Evolutionary conservation across 306 rosid genomes (phyloP).

Genomic region (Begonia loranthoides): DNA sequence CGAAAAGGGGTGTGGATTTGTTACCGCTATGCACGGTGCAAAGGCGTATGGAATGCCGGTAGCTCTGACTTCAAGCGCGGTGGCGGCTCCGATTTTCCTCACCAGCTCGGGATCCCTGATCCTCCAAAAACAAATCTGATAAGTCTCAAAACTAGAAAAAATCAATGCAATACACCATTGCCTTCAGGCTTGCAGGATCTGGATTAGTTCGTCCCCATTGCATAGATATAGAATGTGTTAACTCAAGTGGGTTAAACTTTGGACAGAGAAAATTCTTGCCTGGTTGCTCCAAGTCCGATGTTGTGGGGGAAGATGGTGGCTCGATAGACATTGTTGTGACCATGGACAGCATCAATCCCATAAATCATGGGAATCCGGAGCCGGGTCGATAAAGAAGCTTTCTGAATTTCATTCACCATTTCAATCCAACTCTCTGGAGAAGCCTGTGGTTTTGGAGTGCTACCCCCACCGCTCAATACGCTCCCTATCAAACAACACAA

Average conservation of each 20-base stretch:
- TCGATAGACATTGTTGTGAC: conserved; percentile 25
- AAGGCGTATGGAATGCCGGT: conserved; percentile 26
- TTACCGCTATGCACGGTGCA: conserved; percentile 31
- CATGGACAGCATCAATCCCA: conserved; percentile 34
- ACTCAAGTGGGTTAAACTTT: no score
- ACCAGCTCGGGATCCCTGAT: conserved; percentile 23
- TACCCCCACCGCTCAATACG: conserved; percentile 26
- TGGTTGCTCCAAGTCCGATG: conserved; percentile 29
- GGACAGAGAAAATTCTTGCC: conserved; percentile 20
- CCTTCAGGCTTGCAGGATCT: no score
- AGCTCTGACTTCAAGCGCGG: conserved; percentile 29
- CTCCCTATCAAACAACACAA: conserved; percentile 16
- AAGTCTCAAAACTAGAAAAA: not conserved
- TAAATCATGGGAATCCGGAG: conserved; percentile 30
- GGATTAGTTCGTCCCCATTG: no score
- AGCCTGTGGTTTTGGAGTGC: conserved; percentile 14
- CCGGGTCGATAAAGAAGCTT: conserved; percentile 21
- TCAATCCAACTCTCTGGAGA: conserved; percentile 22
- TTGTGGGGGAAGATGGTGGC: conserved; percentile 32
- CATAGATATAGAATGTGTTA: no score
- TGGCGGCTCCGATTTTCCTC: conserved; percentile 23
- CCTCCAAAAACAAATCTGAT: not conserved
- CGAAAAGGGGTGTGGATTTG: not conserved
- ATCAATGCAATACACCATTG: not conserved
- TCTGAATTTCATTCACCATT: conserved; percentile 23